phyloP scores from a whole-genome alignment of 345 rosid genomes.

The Syzygium grande region DNA sequence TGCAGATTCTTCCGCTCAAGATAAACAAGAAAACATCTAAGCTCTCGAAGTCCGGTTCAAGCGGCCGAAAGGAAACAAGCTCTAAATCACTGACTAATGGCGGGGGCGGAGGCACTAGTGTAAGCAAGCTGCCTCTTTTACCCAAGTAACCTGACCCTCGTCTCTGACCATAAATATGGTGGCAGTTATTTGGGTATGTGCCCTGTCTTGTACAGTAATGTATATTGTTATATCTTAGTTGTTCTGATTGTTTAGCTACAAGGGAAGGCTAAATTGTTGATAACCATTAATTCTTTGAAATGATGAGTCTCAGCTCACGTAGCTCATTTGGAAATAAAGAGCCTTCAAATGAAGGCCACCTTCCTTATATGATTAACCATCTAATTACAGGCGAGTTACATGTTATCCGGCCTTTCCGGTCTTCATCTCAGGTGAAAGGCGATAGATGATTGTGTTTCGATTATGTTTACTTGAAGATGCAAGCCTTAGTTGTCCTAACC shows the following conservation, averaged over 20 bases:
- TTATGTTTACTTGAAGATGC: background rate
- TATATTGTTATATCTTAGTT: background rate
- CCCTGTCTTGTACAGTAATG: conserved; percentile 9
- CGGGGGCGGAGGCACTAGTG: conserved; percentile 29
- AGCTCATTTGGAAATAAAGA: background rate
- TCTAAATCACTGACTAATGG: conserved; percentile 11
- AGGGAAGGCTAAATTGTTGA: background rate
- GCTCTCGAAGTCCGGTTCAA: conserved; percentile 17
- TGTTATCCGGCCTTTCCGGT: background rate
- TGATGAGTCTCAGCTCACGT: background rate
- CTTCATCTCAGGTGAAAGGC: background rate
- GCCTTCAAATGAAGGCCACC: background rate
- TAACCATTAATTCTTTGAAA: background rate
- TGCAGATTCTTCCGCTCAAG: conserved; percentile 84
- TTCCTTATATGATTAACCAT: background rate
- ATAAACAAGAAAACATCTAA: conserved; percentile 35
- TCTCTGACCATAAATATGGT: background rate
- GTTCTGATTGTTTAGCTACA: background rate
- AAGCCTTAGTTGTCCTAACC: background rate
- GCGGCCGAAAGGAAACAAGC: conserved; percentile 4
- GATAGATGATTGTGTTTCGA: background rate
- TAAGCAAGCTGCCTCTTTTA: conserved; percentile 58
- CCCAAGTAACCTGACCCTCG: conserved; percentile 39
- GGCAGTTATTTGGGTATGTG: background rate
- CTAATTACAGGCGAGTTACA: background rate